A percentile compares a stretch with the other conserved stretches of the same genome.
These are phyloP conservation scores for Citrus cavaleriei DNA, from an alignment of 345 rosid genomes.

Conservation along the genomic window DNA sequence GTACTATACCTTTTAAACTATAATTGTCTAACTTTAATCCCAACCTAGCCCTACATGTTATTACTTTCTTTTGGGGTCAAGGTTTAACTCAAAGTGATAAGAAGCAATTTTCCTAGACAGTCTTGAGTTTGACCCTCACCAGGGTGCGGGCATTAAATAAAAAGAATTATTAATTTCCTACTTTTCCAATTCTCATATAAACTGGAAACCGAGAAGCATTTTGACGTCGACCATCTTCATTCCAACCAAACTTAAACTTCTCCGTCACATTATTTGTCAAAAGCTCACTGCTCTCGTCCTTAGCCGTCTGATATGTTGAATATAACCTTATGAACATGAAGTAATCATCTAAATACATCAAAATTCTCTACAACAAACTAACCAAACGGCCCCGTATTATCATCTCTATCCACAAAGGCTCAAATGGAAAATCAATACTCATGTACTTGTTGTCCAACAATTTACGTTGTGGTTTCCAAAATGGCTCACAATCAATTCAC, in stretches of 20 bases:
- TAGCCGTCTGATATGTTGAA: conserved; percentile 73
- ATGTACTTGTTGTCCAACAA: conserved; percentile 54
- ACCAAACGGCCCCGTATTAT: conserved; percentile 44
- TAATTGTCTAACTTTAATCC: no score
- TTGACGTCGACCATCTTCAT: conserved; percentile 29
- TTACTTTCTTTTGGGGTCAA: no score
- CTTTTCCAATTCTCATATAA: conserved; percentile 59
- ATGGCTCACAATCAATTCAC: conserved; percentile 37
- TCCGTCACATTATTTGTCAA: conserved; percentile 33
- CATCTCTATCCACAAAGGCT: conserved; percentile 46
- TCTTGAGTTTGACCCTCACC: no score
- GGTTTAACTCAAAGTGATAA: no score
- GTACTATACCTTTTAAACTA: fast-evolving
- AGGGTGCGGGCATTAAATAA: no score
- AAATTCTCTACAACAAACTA: conserved; percentile 40
- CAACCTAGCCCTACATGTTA: no score
- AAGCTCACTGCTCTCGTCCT: conserved; percentile 59
- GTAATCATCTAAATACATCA: conserved; percentile 53
- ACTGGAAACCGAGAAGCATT: conserved; percentile 57
- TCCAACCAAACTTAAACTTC: conserved; percentile 53
- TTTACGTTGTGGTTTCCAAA: conserved; percentile 57
- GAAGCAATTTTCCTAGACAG: no score
- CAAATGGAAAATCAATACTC: conserved; percentile 65
- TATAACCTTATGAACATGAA: conserved; percentile 57
- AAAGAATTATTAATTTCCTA: conserved; percentile 17